Percentiles rank a stretch among this genome's conserved stretches.
Conservation (phyloP, 1,284 basidiomycete genomes). For the Phylloporus sp. region DNA sequence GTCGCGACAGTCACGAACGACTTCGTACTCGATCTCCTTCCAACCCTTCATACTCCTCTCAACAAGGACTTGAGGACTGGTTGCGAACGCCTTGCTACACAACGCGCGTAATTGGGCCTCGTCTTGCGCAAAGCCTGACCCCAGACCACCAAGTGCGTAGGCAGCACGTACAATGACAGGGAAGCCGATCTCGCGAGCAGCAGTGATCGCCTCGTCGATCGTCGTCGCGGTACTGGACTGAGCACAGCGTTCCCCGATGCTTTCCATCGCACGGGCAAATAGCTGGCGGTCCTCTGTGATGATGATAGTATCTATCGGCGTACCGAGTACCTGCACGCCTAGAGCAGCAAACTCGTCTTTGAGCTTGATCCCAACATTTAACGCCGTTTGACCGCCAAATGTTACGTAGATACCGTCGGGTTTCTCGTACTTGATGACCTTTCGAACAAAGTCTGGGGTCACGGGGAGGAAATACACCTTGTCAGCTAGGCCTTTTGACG, state of each 20-base stretch:
- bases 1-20: slow-evolving; percentile 96
- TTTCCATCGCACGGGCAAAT: slow-evolving; percentile 94
- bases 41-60: slow-evolving; percentile 99
- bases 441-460: slow-evolving; percentile 96
- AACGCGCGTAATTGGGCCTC: slow-evolving; percentile 87
- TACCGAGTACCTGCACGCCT: slow-evolving; percentile 94
- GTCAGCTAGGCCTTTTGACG: slow-evolving; percentile 95
- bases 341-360: slow-evolving; percentile 92
- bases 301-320: slow-evolving; percentile 97
- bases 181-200: slow-evolving; percentile 91
- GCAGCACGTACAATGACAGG: slow-evolving; percentile 98
- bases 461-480: slow-evolving; percentile 99
- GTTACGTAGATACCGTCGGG: slow-evolving; percentile 99
- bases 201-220: slow-evolving; percentile 83
- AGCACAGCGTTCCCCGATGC: slow-evolving; percentile 96
- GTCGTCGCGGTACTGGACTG: slow-evolving; percentile 87
- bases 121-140: slow-evolving; percentile 93
- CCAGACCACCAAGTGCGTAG: slow-evolving; percentile 94
- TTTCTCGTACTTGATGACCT: slow-evolving; percentile 98
- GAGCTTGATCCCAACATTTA: slow-evolving; percentile 96
- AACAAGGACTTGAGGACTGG: slow-evolving; percentile 95
- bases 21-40: slow-evolving; percentile 99
- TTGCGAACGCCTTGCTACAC: slow-evolving; percentile 94
- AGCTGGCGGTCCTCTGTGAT: slow-evolving; percentile 96
- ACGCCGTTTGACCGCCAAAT: slow-evolving; percentile 97